Evolutionary conservation across 352 stramenopile genomes (phyloP), one percentile per base, ranked within the genome.

Genomic region (Hyaloperonospora brassicae): DNA sequence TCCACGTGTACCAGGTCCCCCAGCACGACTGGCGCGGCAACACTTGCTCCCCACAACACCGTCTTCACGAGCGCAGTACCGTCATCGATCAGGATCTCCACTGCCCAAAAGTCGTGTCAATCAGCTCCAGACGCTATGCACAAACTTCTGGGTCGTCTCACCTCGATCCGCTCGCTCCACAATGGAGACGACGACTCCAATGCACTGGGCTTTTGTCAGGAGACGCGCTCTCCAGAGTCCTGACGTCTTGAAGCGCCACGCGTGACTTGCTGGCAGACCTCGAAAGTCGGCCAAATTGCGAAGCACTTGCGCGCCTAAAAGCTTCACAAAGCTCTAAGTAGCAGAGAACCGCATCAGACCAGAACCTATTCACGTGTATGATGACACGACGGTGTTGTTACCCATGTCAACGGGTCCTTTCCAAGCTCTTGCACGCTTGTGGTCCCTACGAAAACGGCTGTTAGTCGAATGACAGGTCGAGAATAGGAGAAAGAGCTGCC

Each of bases 41-140:
- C 36, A 9, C 41, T 25, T 17, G 57, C 42, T 23, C 51, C 61
- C 75, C 76, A 93, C 9, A 71, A 51, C 36, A 86, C 80, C 1
- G 70, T 70, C 41, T 76, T 80, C 25, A 89, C 48, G 14, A 87
- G 64, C 7, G 57, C 79, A 22, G 79, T 85, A 40, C 83, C 83
- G 43, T 93, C 83, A 47, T 93, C 83, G 2, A 93, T 39, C 9
- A 82, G 57, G 23, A 86, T 66, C 56, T 93, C 83, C 50, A 87
- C 83, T 90, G 40, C 17, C 17, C 17, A 12, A 3, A 47, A n/a
- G 34, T 36, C 17, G 1, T 21, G 21, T 50, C 45, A 40, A n/a
- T 55, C 21, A 46, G 24, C 22, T 3, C 9, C 22, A 11, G 8
- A 47, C 5, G 8, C 22, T 41, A 10, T 24, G 21, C 13, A 22